These are phyloP conservation scores for Lactarius psammicola DNA, from an alignment of 768 basidiomycete species.

Conservation along the genomic window DNA sequence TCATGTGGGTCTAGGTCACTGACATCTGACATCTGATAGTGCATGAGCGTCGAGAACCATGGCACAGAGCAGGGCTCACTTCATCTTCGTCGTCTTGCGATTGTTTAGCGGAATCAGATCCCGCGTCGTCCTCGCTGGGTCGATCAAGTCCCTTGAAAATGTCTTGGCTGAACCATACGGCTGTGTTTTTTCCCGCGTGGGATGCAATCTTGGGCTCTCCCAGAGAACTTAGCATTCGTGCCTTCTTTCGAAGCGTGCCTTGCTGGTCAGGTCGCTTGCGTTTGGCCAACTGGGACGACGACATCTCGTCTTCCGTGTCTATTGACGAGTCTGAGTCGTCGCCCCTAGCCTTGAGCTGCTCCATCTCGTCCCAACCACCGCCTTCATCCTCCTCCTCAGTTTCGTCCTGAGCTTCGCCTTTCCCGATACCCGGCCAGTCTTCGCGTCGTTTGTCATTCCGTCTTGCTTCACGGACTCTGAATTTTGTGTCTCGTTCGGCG, in stretches of 20 bases:
- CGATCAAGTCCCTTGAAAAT: conserved; percentile 70
- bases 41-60: conserved; percentile 1
- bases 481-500: conserved; percentile 84
- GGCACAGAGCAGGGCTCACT: conserved; percentile 15
- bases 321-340: conserved; percentile 50
- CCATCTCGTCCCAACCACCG: conserved; percentile 73
- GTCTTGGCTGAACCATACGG: conserved; percentile 96
- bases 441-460: conserved; percentile 70
- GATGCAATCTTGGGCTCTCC: conserved; percentile 38
- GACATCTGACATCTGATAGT: conserved; percentile 9
- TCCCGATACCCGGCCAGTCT: conserved; percentile 76
- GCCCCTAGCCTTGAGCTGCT: conserved; percentile 49
- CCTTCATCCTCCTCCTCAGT: conserved; percentile 39
- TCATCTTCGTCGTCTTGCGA: conserved; percentile 11
- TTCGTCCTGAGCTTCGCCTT: conserved; percentile 37
- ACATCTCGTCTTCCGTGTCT: conserved; percentile 42
- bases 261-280: conserved; percentile 39
- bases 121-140: conserved; percentile 35
- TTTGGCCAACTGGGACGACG: conserved; percentile 38
- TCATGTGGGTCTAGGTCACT: conserved; percentile 44
- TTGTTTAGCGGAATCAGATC: conserved; percentile 31
- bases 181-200: conserved; percentile 54
- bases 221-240: conserved; percentile 51
- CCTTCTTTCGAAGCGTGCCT: conserved; percentile 46
- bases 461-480: conserved; percentile 75